Base-by-base conservation (phyloP, 2,329 filamentous ascomycete genomes). In the Geosmithia morbida region DNA sequence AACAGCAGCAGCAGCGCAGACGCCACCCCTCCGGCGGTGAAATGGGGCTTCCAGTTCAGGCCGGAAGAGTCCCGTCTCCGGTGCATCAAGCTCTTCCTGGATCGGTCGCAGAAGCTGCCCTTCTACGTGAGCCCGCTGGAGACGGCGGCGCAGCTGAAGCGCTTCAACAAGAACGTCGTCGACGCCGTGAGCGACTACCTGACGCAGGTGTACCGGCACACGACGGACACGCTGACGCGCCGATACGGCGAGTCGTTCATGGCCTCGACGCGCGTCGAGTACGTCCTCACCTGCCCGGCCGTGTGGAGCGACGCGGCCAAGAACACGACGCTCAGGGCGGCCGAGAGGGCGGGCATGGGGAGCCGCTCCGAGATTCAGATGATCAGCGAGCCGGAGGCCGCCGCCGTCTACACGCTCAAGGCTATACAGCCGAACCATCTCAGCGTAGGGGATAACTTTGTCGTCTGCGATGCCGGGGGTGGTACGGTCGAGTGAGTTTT, bases 251-350 rank as follows among this genome's bases (percentile, higher is more conserved):
- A 85, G 63, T 80, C 79, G 0, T 89, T 90, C 56, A 86, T 89
- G 79, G 74, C 75, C 7, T 78, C 76, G 7, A 88, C 84, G 5
- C 80, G 79, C 55, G 79, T 87, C 40, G 80, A 89, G 51, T 89
- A 86, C 55, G 83, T 90, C 45, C 69, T 92, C 48, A 90, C 85
- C 1, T 86, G 85, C 46, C 86, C 86, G 7, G 86, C 86, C 7
- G 84, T 90, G 7, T 92, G 86, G 86, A 86, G 80, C 20, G 86
- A 92, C 59, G 77, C 83, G 0, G 86, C 85, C n/a, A 90, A 89
- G 66, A 85, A 87, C 60, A 85, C 84, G 6, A 90, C 85, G 2
- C 64, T 88, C 45, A 77, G 84, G 58, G 86, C 85, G 6, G 85
- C 85, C 11, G 82, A 88, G 65, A 70, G 79, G 49, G 86, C 85